These are phyloP conservation scores for Paramecium biaurelia DNA, from an alignment of 73 alveolate species.

Conservation along the genomic window DNA sequence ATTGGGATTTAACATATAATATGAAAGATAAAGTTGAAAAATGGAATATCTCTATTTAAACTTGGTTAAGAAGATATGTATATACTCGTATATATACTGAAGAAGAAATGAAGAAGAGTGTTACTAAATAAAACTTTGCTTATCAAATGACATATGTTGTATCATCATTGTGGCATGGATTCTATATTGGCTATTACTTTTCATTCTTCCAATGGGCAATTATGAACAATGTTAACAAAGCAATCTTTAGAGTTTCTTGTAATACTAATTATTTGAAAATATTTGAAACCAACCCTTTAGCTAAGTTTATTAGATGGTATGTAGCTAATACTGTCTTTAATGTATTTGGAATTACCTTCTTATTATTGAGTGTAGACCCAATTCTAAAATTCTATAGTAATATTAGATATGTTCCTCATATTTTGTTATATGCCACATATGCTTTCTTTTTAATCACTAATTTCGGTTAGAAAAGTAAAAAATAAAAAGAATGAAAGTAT, in stretches of 20 bases:
- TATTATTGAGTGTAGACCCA: neutral
- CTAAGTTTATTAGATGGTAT: constrained; percentile 8
- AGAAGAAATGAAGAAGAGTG: constrained; percentile 63
- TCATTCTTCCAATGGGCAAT: constrained; percentile 77
- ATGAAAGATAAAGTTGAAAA: constrained; percentile 72
- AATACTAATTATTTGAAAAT: constrained; percentile 28
- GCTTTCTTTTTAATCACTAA: constrained; percentile 41
- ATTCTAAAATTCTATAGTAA: neutral
- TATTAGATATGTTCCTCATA: neutral
- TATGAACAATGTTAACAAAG: neutral
- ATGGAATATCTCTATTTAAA: constrained; percentile 89
- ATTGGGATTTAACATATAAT: constrained; percentile 49
- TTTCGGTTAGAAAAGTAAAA: constrained; percentile 48
- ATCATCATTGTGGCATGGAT: constrained; percentile 99
- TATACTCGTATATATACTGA: constrained; percentile 71
- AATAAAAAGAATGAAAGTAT: constrained; percentile 16
- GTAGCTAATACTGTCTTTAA: constrained; percentile 10
- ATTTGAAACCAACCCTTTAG: neutral
- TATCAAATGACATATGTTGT: constrained; percentile 77
- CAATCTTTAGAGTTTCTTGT: neutral
- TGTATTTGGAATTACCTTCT: constrained; percentile 47
- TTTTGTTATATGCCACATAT: neutral
- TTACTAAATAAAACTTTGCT: constrained; percentile 62
- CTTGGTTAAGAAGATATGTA: constrained; percentile 91
- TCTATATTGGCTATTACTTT: constrained; percentile 90